Evolutionary conservation across 2,329 filamentous ascomycete species (phyloP).

Genomic region (Rhytidhysteron rufulum): DNA sequence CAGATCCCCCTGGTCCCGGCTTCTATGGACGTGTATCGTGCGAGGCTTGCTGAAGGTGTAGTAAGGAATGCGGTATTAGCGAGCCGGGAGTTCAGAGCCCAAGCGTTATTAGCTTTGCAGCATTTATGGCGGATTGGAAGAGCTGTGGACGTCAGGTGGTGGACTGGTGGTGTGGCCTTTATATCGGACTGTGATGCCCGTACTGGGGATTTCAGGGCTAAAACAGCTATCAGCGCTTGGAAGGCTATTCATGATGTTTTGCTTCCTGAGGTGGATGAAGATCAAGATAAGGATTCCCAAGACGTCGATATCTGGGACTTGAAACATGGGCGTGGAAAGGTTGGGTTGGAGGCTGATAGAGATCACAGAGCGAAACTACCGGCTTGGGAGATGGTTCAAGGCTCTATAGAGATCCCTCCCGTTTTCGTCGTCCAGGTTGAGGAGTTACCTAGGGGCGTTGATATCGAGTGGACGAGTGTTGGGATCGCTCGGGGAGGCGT

Average conservation of each 20-base stretch:
- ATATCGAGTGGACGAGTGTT: conserved; percentile 79
- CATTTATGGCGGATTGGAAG: conserved; percentile 81
- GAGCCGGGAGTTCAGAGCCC: conserved; percentile 46
- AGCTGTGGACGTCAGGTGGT: conserved; percentile 68
- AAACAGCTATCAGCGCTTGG: conserved; percentile 45
- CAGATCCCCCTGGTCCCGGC: conserved; percentile 86
- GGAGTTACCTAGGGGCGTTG: conserved; percentile 67
- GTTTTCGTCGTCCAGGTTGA: conserved; percentile 74
- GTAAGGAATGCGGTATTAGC: conserved; percentile 9
- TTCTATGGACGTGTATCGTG: conserved; percentile 61
- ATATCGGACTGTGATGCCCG: conserved; percentile 38
- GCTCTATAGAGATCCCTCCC: conserved; percentile 46
- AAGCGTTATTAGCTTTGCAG: conserved; percentile 73
- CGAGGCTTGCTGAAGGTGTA: conserved; percentile 11
- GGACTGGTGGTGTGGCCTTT: conserved; percentile 73
- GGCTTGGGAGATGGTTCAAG: conserved; percentile 12
- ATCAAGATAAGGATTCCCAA: conserved; percentile 46
- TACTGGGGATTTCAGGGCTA: conserved; percentile 25
- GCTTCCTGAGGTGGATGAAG: conserved; percentile 33
- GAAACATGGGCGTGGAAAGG: conserved; percentile 48
- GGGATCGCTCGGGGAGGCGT: conserved; percentile 46
- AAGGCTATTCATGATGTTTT: conserved; percentile 19
- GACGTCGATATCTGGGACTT: conserved; percentile 65
- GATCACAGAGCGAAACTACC: conserved; percentile 42
- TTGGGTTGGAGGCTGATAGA: conserved; percentile 12